Evolutionary conservation across 306 rosid species (phyloP).

Genomic region (Inga oerstediana): DNA sequence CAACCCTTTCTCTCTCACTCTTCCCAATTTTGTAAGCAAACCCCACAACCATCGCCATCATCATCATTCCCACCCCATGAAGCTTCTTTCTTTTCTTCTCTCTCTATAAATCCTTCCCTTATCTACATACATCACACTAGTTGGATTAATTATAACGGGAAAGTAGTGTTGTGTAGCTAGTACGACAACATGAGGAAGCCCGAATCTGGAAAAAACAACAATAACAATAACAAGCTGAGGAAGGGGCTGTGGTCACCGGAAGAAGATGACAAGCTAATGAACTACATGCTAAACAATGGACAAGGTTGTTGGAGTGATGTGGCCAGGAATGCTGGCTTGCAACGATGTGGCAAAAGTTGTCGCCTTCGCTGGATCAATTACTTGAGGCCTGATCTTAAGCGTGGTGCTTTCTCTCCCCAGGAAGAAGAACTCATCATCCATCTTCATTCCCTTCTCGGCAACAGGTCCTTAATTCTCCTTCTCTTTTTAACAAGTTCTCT

Average conservation of each 20-base stretch:
- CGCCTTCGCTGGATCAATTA: constrained; percentile 87
- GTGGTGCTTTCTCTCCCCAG: constrained; percentile 78
- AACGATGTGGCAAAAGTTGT: constrained; percentile 81
- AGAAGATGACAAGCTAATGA: constrained; percentile 81
- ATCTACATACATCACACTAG: constrained; percentile 61
- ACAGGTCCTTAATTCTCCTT: constrained; percentile 46
- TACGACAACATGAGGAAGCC: constrained; percentile 63
- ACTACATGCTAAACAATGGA: constrained; percentile 71
- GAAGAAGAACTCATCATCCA: constrained; percentile 76
- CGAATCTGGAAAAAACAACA: constrained; percentile 37
- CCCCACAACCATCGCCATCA: constrained; percentile 75
- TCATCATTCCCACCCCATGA: constrained; percentile 60
- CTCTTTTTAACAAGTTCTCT: not conserved
- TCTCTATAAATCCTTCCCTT: constrained; percentile 53
- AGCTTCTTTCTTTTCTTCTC: constrained; percentile 44
- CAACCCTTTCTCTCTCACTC: constrained; percentile 51
- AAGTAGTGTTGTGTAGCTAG: not conserved
- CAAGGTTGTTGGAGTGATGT: constrained; percentile 91
- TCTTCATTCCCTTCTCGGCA: constrained; percentile 78
- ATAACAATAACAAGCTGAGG: constrained; percentile 43
- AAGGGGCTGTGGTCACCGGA: constrained; percentile 87
- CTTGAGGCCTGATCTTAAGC: constrained; percentile 75
- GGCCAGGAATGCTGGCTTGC: constrained; percentile 77
- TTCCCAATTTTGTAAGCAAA: constrained; percentile 84
- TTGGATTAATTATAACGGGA: constrained; percentile 39